These are phyloP conservation scores for Trametes elegans DNA, from an alignment of 768 basidiomycete genomes.

Conservation along the genomic window DNA sequence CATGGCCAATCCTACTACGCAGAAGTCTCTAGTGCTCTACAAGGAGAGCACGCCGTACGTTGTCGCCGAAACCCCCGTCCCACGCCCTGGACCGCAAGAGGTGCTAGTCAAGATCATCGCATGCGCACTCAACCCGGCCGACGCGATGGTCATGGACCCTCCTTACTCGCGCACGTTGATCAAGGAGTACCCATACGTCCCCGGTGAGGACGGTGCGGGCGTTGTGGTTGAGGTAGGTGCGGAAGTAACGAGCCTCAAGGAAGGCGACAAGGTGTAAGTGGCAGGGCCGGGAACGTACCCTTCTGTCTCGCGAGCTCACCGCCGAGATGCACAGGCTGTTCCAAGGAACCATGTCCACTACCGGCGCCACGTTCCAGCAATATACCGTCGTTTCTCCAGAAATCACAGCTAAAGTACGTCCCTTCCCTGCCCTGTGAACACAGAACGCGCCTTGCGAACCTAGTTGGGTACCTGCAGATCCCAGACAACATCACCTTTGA, in stretches of 20 bases:
- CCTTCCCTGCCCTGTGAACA: no score
- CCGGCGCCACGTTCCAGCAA: slow-evolving; percentile 24
- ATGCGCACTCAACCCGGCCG: slow-evolving; percentile 42
- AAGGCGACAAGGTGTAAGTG: slow-evolving; percentile 42
- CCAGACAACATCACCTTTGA: slow-evolving; percentile 30
- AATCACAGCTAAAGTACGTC: slow-evolving; percentile 20
- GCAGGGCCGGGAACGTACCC: not conserved
- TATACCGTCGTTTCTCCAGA: slow-evolving; percentile 27
- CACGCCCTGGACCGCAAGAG: slow-evolving; percentile 37
- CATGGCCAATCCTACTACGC: slow-evolving; percentile 2
- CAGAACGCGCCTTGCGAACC: not conserved
- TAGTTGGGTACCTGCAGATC: slow-evolving; percentile 15
- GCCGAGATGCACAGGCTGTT: no score
- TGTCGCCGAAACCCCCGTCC: slow-evolving; percentile 19
- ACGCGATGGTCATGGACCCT: slow-evolving; percentile 10
- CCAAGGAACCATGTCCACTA: slow-evolving; percentile 9
- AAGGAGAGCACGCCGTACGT: slow-evolving; percentile 6
- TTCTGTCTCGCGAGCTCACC: no score
- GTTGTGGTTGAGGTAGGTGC: slow-evolving; percentile 38
- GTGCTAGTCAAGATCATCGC: slow-evolving; percentile 41
- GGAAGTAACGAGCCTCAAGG: slow-evolving; percentile 35
- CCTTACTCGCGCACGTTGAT: slow-evolving; percentile 23
- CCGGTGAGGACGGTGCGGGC: slow-evolving; percentile 31
- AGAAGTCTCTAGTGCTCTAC: slow-evolving; percentile 17
- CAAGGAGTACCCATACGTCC: slow-evolving; percentile 32